Evolutionary conservation across 2,329 filamentous ascomycete species (phyloP).

Genomic region (Colletotrichum coccodes): DNA sequence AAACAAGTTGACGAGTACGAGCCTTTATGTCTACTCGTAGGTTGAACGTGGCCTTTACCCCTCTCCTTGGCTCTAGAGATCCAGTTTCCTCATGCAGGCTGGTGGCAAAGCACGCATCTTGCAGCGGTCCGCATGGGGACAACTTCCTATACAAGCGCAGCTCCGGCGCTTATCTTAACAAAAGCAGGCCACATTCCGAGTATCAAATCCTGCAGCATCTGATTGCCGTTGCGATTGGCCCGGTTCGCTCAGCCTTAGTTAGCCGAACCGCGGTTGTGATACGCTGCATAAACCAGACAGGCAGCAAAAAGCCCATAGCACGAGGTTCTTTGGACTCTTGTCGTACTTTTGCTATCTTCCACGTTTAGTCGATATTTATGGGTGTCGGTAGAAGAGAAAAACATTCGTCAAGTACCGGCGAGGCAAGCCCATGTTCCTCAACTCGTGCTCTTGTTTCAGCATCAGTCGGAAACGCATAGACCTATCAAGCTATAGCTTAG

Average conservation of each 20-base stretch:
- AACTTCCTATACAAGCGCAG: not conserved
- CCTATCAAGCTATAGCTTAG: too few relatives aligned
- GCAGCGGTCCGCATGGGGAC: not conserved
- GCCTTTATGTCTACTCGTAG: not conserved
- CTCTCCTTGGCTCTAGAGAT: not conserved
- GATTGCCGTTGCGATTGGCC: not conserved
- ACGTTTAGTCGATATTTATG: too few relatives aligned
- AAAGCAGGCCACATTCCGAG: not conserved
- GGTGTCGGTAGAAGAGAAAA: too few relatives aligned
- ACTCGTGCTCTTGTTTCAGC: too few relatives aligned
- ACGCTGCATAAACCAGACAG: not conserved
- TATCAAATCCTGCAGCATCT: not conserved
- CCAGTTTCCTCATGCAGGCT: not conserved
- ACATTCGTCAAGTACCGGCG: too few relatives aligned
- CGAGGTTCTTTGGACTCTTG: not conserved
- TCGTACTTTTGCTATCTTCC: not conserved
- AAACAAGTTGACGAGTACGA: not conserved
- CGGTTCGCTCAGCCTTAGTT: not conserved
- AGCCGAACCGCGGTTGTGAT: not conserved
- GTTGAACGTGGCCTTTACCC: not conserved
- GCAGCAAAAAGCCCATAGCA: not conserved
- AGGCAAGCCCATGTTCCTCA: too few relatives aligned
- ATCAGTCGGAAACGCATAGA: too few relatives aligned
- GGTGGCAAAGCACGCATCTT: not conserved
- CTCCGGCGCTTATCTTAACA: not conserved